Conservation (phyloP, 805 yeast species). For the Teunomyces kruisii region DNA sequence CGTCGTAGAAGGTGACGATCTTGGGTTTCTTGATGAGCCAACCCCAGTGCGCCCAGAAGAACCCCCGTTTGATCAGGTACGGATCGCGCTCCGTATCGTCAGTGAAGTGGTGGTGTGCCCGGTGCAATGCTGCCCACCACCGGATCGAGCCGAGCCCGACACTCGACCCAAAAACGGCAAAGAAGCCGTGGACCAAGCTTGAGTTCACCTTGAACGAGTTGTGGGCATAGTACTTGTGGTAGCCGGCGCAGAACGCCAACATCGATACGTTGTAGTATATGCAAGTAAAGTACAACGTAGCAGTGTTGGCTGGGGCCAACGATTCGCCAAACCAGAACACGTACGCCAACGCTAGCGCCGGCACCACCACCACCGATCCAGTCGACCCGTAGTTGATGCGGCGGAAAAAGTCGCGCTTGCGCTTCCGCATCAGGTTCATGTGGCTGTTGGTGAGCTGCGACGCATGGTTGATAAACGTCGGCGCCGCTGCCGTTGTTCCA, state of each 20-base stretch:
- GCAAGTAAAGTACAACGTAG: constrained; percentile 30
- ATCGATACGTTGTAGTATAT: constrained; percentile 36
- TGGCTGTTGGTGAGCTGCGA: constrained; percentile 26
- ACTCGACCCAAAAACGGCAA: constrained; percentile 66
- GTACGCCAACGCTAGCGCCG: constrained; percentile 28
- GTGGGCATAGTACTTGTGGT: constrained; percentile 44
- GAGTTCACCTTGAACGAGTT: constrained; percentile 31
- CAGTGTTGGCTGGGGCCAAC: constrained; percentile 25
- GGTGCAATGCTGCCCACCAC: constrained; percentile 81
- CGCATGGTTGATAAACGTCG: constrained; percentile 17
- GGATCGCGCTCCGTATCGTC: constrained; percentile 88
- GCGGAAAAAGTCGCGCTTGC: constrained; percentile 34
- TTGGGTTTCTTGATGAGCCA: constrained; percentile 74
- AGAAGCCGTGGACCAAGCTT: constrained; percentile 42
- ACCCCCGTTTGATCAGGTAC: constrained; percentile 76
- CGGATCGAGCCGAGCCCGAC: constrained; percentile 74
- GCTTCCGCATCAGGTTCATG: constrained; percentile 33
- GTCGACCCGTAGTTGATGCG: constrained; percentile 38
- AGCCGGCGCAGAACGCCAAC: constrained; percentile 42
- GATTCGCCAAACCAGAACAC: constrained; percentile 17
- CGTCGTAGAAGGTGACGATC: constrained; percentile 27
- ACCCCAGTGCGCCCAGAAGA: constrained; percentile 82
- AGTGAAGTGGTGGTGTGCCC: constrained; percentile 87
- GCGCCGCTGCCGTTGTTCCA: neutral
- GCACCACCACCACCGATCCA: constrained; percentile 34